Evolutionary conservation across 1,284 basidiomycete genomes (phyloP), one percentile per base, ranked within the genome.

Genomic region (Trichosporon ovoides): DNA sequence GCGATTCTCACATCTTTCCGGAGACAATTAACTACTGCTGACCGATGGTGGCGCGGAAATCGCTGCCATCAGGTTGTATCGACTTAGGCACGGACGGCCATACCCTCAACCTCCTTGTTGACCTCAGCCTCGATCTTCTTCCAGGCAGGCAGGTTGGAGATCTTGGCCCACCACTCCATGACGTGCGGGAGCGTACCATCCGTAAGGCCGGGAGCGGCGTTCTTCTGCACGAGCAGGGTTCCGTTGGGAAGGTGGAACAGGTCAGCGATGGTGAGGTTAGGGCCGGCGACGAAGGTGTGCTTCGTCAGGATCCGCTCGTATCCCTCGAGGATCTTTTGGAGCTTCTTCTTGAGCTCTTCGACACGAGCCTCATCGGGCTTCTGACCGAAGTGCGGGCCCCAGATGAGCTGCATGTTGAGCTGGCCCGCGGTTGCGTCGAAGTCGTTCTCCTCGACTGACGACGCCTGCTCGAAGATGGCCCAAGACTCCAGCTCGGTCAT

Each of bases 391-490:
- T 34, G 73, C 71, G 6, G 60, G 46, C 24, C 38, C 69, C 82
- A 80, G 38, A 83, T 65, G 62, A 77, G 79, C 74, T 85, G 64
- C 34, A 19, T 53, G 1, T 78, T 76, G 24, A 82, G 73, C 11
- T 68, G 73, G 19, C 63, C 64, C 12, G 79, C 82, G 56, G 65
- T 75, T 0, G 77, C 72, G 60, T 85, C 81, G 61, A 85, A 85
- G 73, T 84, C 80, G 59, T 70, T 67, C 24, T 71, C 60, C 72
- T 86, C 85, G 64, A 83, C 73, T 10, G 53, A 54, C 22, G 79
- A 80, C 1, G 83, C 85, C 69, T 83, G 81, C 70, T 85, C 83
- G 68, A 84, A 84, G 28, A 77, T 68, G 20, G 80, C 83, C 33
- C 72, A 74, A 2, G 70, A 78, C 56, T 78, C 70, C 14, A 79